Percentiles rank a stretch among this genome's conserved stretches.
phyloP scores from a whole-genome alignment of 2,329 filamentous ascomycete genomes.

The Apiospora arundinis region DNA sequence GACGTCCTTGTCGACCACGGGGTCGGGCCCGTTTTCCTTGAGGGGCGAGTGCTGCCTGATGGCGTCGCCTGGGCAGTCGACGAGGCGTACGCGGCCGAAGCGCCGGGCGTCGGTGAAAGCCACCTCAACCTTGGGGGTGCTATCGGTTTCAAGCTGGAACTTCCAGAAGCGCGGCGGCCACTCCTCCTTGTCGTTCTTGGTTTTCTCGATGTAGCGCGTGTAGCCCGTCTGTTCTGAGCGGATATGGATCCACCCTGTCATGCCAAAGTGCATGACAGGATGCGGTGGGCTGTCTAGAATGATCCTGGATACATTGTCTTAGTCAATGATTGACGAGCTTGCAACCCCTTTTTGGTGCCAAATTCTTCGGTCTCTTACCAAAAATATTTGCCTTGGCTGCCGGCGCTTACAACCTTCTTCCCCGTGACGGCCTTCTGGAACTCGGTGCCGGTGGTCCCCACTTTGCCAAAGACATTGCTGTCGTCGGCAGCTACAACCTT shows the following conservation, averaged over 20 bases:
- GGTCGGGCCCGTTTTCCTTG: conserved; percentile 92
- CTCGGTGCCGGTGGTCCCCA: conserved; percentile 76
- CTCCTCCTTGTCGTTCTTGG: conserved; percentile 62
- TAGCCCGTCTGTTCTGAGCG: conserved; percentile 78
- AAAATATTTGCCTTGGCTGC: conserved; percentile 96
- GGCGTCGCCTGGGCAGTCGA: conserved; percentile 78
- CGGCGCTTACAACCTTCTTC: conserved; percentile 72
- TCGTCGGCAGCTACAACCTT: conserved; percentile 78
- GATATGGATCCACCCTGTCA: conserved; percentile 88
- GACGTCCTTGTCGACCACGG: conserved; percentile 78
- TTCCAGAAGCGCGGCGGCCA: conserved; percentile 96
- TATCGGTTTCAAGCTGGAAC: conserved; percentile 74
- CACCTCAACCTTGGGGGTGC: conserved; percentile 59
- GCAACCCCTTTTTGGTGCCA: background rate
- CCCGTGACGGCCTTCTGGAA: conserved; percentile 78
- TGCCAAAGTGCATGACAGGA: conserved; percentile 86
- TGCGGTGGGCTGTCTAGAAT: conserved; percentile 81
- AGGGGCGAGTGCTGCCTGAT: conserved; percentile 81
- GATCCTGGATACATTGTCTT: conserved; percentile 44
- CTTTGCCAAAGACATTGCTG: conserved; percentile 87
- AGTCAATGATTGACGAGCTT: background rate
- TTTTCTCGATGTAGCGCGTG: conserved; percentile 80
- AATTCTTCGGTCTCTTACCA: conserved; percentile 51
- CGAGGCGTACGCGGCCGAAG: conserved; percentile 78
- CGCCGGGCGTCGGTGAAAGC: conserved; percentile 87